Conservation (phyloP, 169 alveolate genomes). For the Plasmodium chabaudi region DNA sequence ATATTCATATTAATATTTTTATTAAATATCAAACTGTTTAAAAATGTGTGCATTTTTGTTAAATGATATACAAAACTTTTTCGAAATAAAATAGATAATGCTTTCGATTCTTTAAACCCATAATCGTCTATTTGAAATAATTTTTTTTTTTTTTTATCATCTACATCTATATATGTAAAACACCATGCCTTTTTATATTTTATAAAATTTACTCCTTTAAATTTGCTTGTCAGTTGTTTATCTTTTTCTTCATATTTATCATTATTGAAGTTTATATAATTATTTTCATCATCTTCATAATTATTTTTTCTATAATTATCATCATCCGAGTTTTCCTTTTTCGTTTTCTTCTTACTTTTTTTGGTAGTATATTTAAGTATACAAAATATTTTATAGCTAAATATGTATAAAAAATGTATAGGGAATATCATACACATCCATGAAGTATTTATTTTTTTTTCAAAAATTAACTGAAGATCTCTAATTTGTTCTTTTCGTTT, state of each 20-base stretch:
- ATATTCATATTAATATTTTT: not conserved
- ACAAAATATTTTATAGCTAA: too few species aligned
- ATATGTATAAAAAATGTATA: too few species aligned
- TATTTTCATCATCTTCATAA: too few species aligned
- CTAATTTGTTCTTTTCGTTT: not conserved
- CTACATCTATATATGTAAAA: slow-evolving; percentile 79
- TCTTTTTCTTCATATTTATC: slow-evolving; percentile 1
- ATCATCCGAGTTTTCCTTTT: slow-evolving; percentile 11
- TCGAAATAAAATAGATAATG: slow-evolving; percentile 75
- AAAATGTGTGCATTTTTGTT: slow-evolving; percentile 50
- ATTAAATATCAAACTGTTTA: slow-evolving; percentile 27
- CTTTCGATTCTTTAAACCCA: slow-evolving; percentile 80
- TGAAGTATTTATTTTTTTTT: not conserved
- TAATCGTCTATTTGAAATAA: slow-evolving; percentile 78
- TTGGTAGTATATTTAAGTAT: too few species aligned
- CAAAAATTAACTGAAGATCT: not conserved
- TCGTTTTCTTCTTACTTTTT: slow-evolving; percentile 8
- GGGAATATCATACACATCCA: slow-evolving; percentile 11
- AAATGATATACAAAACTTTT: slow-evolving; percentile 51
- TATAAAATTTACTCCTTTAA: slow-evolving; percentile 77
- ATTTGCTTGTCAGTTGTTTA: slow-evolving; percentile 21
- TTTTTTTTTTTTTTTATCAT: slow-evolving; percentile 80
- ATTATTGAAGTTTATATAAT: too few species aligned
- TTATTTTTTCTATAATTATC: not conserved
- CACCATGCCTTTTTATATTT: slow-evolving; percentile 82